Percentiles rank a stretch among this genome's conserved stretches.
phyloP scores from a whole-genome alignment of 345 rosid species.

The Lepidium aucheri region DNA sequence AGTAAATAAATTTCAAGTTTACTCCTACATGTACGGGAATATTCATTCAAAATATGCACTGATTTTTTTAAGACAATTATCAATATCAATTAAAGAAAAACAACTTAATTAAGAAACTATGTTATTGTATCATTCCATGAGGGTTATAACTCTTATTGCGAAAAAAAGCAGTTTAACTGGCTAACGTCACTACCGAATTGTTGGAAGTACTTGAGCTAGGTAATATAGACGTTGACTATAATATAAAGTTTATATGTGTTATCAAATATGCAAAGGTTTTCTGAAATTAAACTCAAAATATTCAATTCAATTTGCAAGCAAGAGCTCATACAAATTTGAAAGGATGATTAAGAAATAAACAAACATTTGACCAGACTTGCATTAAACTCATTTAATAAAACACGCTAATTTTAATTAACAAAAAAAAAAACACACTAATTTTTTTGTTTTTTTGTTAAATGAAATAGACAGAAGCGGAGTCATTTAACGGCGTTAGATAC shows the following conservation, averaged over 20 bases:
- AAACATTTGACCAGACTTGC: background rate
- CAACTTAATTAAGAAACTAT: background rate
- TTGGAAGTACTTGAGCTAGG: constrained; percentile 12
- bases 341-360: background rate
- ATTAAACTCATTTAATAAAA: background rate
- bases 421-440: too few relatives aligned
- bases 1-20: background rate
- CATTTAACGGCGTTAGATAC: constrained; percentile 10
- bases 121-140: too few relatives aligned
- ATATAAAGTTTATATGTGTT: constrained; percentile 8
- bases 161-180: constrained; percentile 5
- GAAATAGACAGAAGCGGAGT: background rate
- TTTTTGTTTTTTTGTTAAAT: too few relatives aligned
- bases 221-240: constrained; percentile 17
- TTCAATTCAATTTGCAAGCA: too few relatives aligned
- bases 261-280: too few relatives aligned
- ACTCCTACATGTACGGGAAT: background rate
- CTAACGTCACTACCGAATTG: constrained; percentile 2
- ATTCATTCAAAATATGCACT: background rate
- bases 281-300: too few relatives aligned
- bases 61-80: background rate
- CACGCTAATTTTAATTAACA: too few relatives aligned
- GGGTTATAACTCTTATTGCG: background rate
- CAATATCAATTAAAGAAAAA: background rate
- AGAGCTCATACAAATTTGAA: background rate